A percentile compares a stretch with the other conserved stretches of the same genome.
These are phyloP conservation scores for Pestalotiopsis sp. DNA, from an alignment of 2,329 filamentous ascomycete genomes.

Conservation along the genomic window DNA sequence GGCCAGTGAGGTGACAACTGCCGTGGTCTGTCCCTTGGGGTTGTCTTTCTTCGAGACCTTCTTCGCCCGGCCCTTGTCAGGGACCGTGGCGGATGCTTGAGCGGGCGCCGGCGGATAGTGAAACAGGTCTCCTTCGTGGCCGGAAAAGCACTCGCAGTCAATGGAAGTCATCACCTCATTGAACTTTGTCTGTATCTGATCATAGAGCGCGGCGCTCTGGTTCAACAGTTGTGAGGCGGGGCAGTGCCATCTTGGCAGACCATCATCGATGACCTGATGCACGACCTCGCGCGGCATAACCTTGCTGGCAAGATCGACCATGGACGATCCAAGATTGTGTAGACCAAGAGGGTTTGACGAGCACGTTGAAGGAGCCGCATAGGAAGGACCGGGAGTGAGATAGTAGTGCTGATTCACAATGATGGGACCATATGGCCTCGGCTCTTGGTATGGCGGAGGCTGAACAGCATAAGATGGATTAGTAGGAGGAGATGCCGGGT, in stretches of 20 bases:
- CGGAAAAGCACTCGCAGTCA: conserved; percentile 58
- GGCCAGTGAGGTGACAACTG: conserved; percentile 33
- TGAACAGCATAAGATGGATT: conserved; percentile 13
- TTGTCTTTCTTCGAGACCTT: conserved; percentile 32
- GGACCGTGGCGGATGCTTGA: conserved; percentile 13
- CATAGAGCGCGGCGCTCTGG: conserved; percentile 50
- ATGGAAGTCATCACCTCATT: conserved; percentile 71
- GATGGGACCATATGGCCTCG: conserved; percentile 37
- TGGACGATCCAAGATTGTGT: conserved; percentile 36
- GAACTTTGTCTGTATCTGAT: conserved; percentile 63
- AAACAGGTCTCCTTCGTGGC: conserved; percentile 56
- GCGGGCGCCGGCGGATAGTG: conserved; percentile 32
- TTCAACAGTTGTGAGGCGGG: conserved; percentile 44
- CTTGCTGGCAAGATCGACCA: conserved; percentile 43
- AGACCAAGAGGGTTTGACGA: conserved; percentile 29
- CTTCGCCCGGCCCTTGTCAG: conserved; percentile 21
- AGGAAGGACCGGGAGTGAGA: conserved; percentile 28
- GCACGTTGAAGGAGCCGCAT: conserved; percentile 19
- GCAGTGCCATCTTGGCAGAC: conserved; percentile 41
- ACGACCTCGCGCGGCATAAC: conserved; percentile 35
- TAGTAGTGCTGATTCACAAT: conserved; percentile 56
- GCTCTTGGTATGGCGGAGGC: conserved; percentile 26
- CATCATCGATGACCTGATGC: conserved; percentile 42
- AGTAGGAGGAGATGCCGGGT: conserved; percentile 25
- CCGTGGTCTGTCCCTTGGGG: conserved; percentile 36